Base-by-base conservation (phyloP, 768 basidiomycete genomes). In the Mycena belliarum region DNA sequence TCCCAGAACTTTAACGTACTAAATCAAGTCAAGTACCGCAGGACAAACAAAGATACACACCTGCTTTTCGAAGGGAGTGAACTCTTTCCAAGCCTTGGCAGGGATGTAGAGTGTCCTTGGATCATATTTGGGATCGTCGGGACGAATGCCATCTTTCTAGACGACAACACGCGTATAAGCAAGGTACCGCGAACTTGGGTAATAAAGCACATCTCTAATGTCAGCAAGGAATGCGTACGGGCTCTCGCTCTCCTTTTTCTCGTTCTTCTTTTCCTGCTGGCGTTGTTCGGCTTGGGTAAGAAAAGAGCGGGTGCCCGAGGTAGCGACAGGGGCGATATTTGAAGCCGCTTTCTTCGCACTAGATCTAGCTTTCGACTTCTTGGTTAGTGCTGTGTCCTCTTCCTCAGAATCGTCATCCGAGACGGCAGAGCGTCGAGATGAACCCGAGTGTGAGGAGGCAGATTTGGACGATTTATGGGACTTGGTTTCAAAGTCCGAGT, bases 1-100 rank as follows among this genome's bases (percentile, higher is more conserved):
- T 88, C 86, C 86, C 87, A 88, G 59, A 91, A 91, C 83, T 93
- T 67, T 23, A 51, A 37, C 12, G 52, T 49, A 6, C 32, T 29
- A 47, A 23, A 60, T 63, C 37, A 49, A 49, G 11, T 32, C 14
- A 10, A n/a, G 26, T 47, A 10, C 18, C 10, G 33, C 12, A 20
- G 33, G 12, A n/a, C 29, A 21, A 33, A 23, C n/a, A n/a, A 55
- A 51, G 18, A 45, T 38, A 71, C 69, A 29, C 55, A 83, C 88
- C 81, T 93, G 94, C 65, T 87, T 94, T 75, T 99, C 97, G 68
- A 99, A 99, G 0, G 95, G 94, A 2, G 95, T 96, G 66, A 99
- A 96, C 0, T 77, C 76, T 25, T 77, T 76, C 93, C 95, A 96
- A 0, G 86, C 85, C 41, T 76, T 80, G 26, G 80, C 72, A 0